Conservation (phyloP, 176 grass and related monocot genomes). For the Thalia dealbata region DNA sequence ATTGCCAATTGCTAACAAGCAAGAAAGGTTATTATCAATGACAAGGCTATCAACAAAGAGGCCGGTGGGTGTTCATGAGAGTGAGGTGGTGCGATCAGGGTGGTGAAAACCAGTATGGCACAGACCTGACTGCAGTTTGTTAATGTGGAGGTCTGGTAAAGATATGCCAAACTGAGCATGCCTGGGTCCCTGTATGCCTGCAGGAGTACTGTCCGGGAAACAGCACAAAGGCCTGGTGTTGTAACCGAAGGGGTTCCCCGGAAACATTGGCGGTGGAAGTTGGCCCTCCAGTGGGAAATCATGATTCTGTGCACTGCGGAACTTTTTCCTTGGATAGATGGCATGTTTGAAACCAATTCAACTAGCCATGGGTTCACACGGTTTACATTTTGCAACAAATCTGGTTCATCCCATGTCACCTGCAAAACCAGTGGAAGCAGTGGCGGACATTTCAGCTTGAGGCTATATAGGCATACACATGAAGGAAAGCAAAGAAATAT, state of each 20-base stretch:
- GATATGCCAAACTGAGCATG: conserved; percentile 96
- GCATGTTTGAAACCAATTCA: conserved; percentile 85
- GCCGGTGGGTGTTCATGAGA: conserved; percentile 38
- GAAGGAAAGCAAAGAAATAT: background rate
- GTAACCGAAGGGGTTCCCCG: conserved; percentile 33
- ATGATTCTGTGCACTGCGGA: conserved; percentile 45
- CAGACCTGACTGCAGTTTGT: conserved; percentile 59
- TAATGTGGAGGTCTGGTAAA: conserved; percentile 62
- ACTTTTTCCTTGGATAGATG: conserved; percentile 63
- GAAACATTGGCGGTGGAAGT: conserved; percentile 42
- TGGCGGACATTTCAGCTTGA: background rate
- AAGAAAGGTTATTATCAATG: conserved; percentile 58
- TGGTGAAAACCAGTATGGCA: conserved; percentile 37
- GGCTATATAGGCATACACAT: background rate
- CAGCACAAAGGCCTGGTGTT: conserved; percentile 44
- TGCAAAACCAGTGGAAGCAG: conserved; percentile 18
- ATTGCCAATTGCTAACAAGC: conserved; percentile 66
- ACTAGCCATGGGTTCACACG: conserved; percentile 88
- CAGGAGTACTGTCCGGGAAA: conserved; percentile 60
- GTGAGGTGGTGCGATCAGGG: conserved; percentile 32
- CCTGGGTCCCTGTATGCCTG: conserved; percentile 99
- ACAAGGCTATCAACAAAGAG: conserved; percentile 36
- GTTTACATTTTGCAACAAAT: conserved; percentile 90
- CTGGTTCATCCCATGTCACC: conserved; percentile 94
- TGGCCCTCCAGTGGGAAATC: conserved; percentile 45